Percentiles rank a stretch among this genome's conserved stretches.
Conservation (phyloP, 108 stramenopile species). For the Discostella pseudostelligera region DNA sequence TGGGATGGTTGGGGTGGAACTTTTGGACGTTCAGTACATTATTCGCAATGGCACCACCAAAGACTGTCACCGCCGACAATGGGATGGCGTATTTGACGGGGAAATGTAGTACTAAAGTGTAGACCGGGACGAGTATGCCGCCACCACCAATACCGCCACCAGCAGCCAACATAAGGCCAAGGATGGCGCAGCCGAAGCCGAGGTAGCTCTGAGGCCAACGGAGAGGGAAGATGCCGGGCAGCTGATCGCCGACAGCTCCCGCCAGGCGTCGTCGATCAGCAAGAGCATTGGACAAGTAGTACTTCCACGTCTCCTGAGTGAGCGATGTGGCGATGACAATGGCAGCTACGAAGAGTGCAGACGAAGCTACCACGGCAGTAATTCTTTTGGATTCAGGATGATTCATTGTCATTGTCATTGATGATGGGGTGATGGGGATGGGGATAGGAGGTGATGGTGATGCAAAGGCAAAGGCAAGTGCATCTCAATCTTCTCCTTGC, state of each 20-base stretch:
- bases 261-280: not conserved
- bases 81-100: conserved; percentile 56
- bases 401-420: too few relatives aligned
- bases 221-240: conserved; percentile 1
- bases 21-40: conserved; percentile 51
- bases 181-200: conserved; percentile 5
- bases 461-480: too few relatives aligned
- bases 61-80: conserved; percentile 54
- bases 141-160: conserved; percentile 8
- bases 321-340: too few relatives aligned
- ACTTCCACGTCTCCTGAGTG: too few relatives aligned
- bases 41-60: conserved; percentile 64
- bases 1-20: conserved; percentile 51
- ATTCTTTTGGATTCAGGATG: too few relatives aligned
- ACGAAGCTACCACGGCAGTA: too few relatives aligned
- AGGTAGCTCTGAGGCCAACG: conserved; percentile 11
- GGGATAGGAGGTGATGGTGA: too few relatives aligned
- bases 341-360: too few relatives aligned
- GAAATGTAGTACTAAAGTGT: conserved; percentile 12
- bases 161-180: conserved; percentile 3
- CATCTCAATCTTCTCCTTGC: too few relatives aligned
- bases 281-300: too few relatives aligned
- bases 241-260: not conserved
- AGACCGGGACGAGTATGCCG: conserved; percentile 8
- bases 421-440: too few relatives aligned